Base-by-base conservation (phyloP, 345 rosid species). In the Excoecaria agallocha region DNA sequence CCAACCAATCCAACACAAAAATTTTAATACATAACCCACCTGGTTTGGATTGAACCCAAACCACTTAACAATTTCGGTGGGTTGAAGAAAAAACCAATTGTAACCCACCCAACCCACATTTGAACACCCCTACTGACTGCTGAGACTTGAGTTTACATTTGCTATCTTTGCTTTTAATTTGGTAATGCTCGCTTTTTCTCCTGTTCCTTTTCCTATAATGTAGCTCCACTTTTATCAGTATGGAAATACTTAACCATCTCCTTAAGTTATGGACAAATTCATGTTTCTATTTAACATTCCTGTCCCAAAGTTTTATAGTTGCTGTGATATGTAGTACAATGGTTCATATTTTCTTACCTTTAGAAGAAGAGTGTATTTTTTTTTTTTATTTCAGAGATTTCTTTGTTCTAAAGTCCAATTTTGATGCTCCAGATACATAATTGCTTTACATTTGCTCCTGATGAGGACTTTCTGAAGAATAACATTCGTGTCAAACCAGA, bases 401-500 rank as follows among this genome's bases (percentile, higher is more conserved):
- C 6, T 39, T 5, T 72, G 68, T 43, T n/a, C 48, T 50, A 48
- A 17, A 24, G 45, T 41, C 49, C 45, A 25, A 68, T 71, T 68
- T 62, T 59, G 39, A 8, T 69, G 10, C 64, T 10, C 74, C 86
- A 91, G 97, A 79, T 91, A 5, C 86, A 89, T 39, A 83, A 84
- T 76, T 83, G 86, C 81, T 90, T 91, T 69, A 30, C 96, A 20
- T 90, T 86, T 75, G 80, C 77, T 55, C 89, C 66, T 12, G 84
- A 71, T 13, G 77, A 84, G 30, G 80, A 80, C 46, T 94, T 91
- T 78, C 84, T 94, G 11, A 82, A 82, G 65, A 79, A 88, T 49
- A 88, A 91, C 79, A 86, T 88, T 49, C 90, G 94, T n/a, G 96
- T 91, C 22, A 91, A 90, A 84, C 93, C 94, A 25, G 89, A 90